These are phyloP conservation scores for Aspergillus sp. DNA, from an alignment of 2,329 filamentous ascomycete species.

Conservation along the genomic window DNA sequence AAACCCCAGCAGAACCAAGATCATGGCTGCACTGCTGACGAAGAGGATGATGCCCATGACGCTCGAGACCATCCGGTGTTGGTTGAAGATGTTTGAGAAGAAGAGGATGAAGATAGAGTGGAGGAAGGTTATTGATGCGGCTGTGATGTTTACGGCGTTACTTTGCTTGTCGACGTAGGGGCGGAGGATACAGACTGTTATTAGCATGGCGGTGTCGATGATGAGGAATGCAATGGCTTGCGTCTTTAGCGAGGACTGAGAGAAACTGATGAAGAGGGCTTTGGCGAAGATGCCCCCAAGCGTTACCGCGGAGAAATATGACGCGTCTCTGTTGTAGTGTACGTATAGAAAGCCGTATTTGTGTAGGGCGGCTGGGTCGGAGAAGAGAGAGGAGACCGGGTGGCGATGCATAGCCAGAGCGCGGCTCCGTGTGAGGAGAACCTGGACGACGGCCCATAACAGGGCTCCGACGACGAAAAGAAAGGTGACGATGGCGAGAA, in stretches of 20 bases:
- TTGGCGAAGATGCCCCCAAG: slow-evolving; percentile 83
- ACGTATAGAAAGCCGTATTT: slow-evolving; percentile 99
- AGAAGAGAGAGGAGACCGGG: slow-evolving; percentile 94
- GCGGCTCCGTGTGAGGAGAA: slow-evolving; percentile 83
- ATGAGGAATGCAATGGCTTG: slow-evolving; percentile 84
- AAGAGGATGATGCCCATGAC: slow-evolving; percentile 90
- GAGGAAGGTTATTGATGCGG: slow-evolving; percentile 85
- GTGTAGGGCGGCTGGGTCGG: slow-evolving; percentile 86
- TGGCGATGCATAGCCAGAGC: slow-evolving; percentile 92
- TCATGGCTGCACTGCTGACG: slow-evolving; percentile 81
- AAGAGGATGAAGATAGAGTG: slow-evolving; percentile 87
- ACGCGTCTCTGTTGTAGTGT: slow-evolving; percentile 91
- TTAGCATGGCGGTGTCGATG: slow-evolving; percentile 77
- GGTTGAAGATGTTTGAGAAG: slow-evolving; percentile 84
- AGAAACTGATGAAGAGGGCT: slow-evolving; percentile 83
- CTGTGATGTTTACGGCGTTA: slow-evolving; percentile 94
- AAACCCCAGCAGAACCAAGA: slow-evolving; percentile 79
- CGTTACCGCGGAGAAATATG: slow-evolving; percentile 87
- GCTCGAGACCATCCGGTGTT: slow-evolving; percentile 80
- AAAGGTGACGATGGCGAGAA: slow-evolving; percentile 87
- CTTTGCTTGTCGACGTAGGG: slow-evolving; percentile 99
- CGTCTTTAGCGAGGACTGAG: slow-evolving; percentile 69
- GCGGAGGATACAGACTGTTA: slow-evolving; percentile 76
- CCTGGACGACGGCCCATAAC: slow-evolving; percentile 84
- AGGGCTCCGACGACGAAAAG: slow-evolving; percentile 77